Evolutionary conservation across 192 early-diverging fungal genomes (phyloP), one percentile per base, ranked within the genome.

Genomic region (Umbelopsis sp.): DNA sequence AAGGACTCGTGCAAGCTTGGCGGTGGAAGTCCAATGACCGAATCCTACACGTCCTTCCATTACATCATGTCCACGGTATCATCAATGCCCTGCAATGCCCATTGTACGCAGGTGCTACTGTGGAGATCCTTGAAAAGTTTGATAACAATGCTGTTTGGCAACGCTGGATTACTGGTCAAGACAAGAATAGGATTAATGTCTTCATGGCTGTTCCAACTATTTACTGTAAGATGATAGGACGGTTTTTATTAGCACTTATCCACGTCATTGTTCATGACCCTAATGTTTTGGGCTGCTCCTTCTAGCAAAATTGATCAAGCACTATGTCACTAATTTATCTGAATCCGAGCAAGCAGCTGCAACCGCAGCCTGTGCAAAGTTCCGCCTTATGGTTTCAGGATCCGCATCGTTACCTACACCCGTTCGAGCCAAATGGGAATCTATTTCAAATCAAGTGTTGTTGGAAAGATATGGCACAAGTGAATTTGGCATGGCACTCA

Each of bases 181-280:
- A 54, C 1, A 54, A 59, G 1, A 77, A 85, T 51, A 73, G 88
- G 62, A 80, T 94, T 5, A 86, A 93, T 0, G 65, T 95, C 16
- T 89, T 95, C 65, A 96, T 95, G 95, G 93, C 92, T 5, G 95
- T 96, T 14, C 95, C 95, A 3, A 94, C 95, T 17, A 91, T 95
- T 69, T 95, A 96, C 82, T 41, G 38, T 41, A 41, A 41, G 56
- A 11, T n/a, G 34, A 62, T 62, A 24, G 31, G n/a, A 66, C 47
- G 29, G n/a, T n/a, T 49, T 36, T 24, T 50, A 11, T 11, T 41
- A 41, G 38, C 8, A 11, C 24, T 5, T 21, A n/a, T 50, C 11
- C n/a, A n/a, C 31, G 22, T 1, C 21, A 24, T 11, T 52, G 25
- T n/a, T 56, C 16, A 32, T 62, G 10, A 62, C 26, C 1, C 26